Base-by-base conservation (phyloP, 768 basidiomycete genomes). In the Boletus vinaceobasis region DNA sequence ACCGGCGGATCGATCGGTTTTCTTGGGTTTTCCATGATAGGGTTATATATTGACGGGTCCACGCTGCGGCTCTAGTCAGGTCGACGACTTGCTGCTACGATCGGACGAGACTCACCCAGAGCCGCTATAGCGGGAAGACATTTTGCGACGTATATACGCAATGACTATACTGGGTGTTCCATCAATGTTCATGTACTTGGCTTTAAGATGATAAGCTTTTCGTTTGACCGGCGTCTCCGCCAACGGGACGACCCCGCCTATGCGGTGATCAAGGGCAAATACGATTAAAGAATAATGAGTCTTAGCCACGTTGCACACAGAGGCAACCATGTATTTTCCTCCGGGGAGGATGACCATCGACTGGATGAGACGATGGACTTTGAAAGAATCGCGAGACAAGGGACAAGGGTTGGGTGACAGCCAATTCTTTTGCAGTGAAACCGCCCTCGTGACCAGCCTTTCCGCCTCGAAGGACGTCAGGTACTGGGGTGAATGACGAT, bases 301-400 rank as follows among this genome's bases (percentile, higher is more conserved):
- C 49, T 71, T 73, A 13, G 67, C 65, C 4, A 61, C 59, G 61
- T 84, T 79, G 58, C 72, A 74, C 5, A 80, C 78, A 10, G 85
- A 87, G 1, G 84, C 82, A 35, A 87, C 70, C 58, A 88, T 78
- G 58, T 84, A 85, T 60, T 83, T 85, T 19, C 87, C 86, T 1
- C 86, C 87, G 7, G 86, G 82, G 9, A 87, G 74, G 29, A 86
- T 65, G 38, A 74, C 76, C 75, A 88, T 79, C 71, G 84, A 65
- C 73, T 74, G 57, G 75, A 77, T 58, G 70, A 71, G 65, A 68
- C 75, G 62, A 36, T 71, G 60, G 5, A 68, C 43, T 37, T 63
- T 53, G 46, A 70, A 70, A 1, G 57, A 52, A 49, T 71, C 67
- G 4, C 60, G 56, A 8, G 60, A 60, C 43, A 66, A 27, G 32